Evolutionary conservation across 176 grass and related monocot genomes (phyloP), one percentile per base, ranked within the genome.

Genomic region (Zoysia pacifica): DNA sequence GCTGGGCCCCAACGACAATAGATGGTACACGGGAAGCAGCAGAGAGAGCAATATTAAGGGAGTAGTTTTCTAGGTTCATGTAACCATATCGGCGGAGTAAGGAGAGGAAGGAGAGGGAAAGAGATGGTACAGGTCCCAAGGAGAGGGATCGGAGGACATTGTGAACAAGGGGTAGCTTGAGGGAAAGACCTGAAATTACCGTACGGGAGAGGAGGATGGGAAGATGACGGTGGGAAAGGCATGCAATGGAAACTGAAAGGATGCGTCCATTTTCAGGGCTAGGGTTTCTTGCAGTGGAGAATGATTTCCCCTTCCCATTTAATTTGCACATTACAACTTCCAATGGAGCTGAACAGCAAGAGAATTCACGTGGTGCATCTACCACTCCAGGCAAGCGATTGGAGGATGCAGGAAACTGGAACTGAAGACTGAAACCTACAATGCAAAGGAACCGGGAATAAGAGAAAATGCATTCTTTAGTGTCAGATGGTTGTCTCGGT

Each of bases 31-130:
- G 65, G 13, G 95, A 72, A 28, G 85, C 54, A 10, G 94, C 73
- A 62, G 81, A 90, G 72, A 97, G 88, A 69, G 87, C 84, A 60
- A 88, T 82, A 62, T 82, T 94, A 53, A 97, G 67, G 78, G 91
- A 90, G 67, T 93, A 93, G 63, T 82, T 88, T 84, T 93, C 91
- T 2, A 89, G 77, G 47, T 16, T 53, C 73, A 94, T 41, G 63
- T 67, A 48, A 16, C 84, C 75, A 69, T 48, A 63, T 47, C 61
- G 50, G 39, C 75, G 83, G 14, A 97, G 81, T 36, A 94, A 61
- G 69, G 79, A 79, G 76, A 97, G 84, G 18, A 97, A 88, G 53
- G 79, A 82, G 50, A 97, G 42, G 38, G 91, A 86, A 38, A 94
- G 85, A 15, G 83, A 88, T 16, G 89, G 76, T 20, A 43, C 12